Base-by-base conservation (phyloP, 306 rosid genomes). In the Trifolium dubium region DNA sequence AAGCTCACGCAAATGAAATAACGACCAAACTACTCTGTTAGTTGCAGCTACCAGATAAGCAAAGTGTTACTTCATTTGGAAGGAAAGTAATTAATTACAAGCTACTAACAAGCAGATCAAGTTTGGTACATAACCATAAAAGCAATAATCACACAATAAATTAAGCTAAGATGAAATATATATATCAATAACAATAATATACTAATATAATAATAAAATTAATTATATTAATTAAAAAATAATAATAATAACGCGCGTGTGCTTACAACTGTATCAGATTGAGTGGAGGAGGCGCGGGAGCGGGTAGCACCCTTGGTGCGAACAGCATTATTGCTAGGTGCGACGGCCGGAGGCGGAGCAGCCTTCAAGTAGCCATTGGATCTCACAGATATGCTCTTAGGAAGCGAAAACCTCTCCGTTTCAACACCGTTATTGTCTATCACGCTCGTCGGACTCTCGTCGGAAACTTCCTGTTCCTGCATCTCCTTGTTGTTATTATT, bases 301-400 rank as follows among this genome's bases (percentile, higher is more conserved):
- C 84, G 79, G 43, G 92, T 41, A 39, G 93, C 69, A 1, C 39
- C 69, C 47, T 85, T 89, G 73, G 77, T 41, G 84, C 89, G 83
- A 67, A 83, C 69, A 40, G 85, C 70, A 64, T 46, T 73, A 7
- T 29, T 86, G 59, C 73, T 85, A 39, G 60, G 64, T 56, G 80
- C 60, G 53, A 59, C 40, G 28, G 74, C 71, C 2, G 78, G 83
- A 73, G 87, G 3, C 72, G 67, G 88, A 62, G 73, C 83, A 63
- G 69, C 68, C 87, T 89, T 88, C 89, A 86, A 72, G 86, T 93
- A 90, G 41, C 95, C 97, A 77, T 80, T 86, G 14, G 97, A 93
- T 62, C 96, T 88, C 61, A 93, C 97, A 11, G 98, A 93, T 15
- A 93, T 91, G 78, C 98, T 93, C 84, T 93, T 93, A 2, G 98